Percentiles rank a stretch among this genome's conserved stretches.
Conservation (phyloP, 192 early-diverging fungal species). For the Gonapodya sp. region DNA sequence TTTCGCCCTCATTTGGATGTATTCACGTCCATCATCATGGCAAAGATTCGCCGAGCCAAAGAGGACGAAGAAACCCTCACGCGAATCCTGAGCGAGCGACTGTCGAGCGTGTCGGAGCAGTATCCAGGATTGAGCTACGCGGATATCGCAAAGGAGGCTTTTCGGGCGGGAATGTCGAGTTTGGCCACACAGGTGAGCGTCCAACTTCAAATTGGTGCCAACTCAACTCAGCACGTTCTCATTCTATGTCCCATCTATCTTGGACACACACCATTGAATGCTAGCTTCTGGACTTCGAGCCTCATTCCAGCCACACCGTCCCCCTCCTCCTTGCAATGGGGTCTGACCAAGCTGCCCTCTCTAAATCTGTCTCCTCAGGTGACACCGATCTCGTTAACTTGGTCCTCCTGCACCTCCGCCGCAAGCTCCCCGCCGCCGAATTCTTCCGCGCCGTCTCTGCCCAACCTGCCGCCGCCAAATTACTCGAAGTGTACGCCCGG, state of each 20-base stretch:
- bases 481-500: conserved; percentile 77
- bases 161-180: conserved; percentile 66
- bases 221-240: conserved; percentile 14
- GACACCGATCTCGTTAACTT: conserved; percentile 94
- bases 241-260: conserved; percentile 16
- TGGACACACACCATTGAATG: too few species aligned
- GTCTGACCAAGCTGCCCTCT: conserved; percentile 76
- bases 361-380: conserved; percentile 86
- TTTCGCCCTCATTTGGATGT: conserved; percentile 15
- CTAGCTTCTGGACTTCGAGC: conserved; percentile 90
- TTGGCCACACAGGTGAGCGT: conserved; percentile 66
- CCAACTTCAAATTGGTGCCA: background rate
- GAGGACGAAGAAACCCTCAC: conserved; percentile 84
- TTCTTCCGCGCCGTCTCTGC: conserved; percentile 81
- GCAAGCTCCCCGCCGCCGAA: conserved; percentile 69
- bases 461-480: conserved; percentile 68
- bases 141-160: conserved; percentile 87
- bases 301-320: conserved; percentile 86
- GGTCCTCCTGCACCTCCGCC: conserved; percentile 81
- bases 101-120: conserved; percentile 31
- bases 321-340: conserved; percentile 89
- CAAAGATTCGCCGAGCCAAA: conserved; percentile 63
- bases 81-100: conserved; percentile 65
- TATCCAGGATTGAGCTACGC: conserved; percentile 72
- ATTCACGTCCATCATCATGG: conserved; percentile 9